These are phyloP conservation scores for Nakazawaea holstii DNA, from an alignment of 805 yeast species.

Conservation along the genomic window DNA sequence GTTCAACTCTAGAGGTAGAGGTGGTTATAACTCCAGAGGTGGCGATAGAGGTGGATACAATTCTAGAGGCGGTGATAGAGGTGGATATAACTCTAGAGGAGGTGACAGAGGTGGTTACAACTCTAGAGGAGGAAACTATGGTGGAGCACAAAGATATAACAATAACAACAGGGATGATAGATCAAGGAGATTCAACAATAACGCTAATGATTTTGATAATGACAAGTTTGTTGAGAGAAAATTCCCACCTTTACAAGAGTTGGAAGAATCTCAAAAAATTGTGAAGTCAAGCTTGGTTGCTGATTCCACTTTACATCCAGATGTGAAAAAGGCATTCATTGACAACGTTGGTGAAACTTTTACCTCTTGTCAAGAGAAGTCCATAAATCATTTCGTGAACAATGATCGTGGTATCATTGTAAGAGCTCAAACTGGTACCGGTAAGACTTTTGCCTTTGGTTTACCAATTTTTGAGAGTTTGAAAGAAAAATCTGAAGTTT, in stretches of 20 bases:
- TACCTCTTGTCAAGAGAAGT: constrained; percentile 65
- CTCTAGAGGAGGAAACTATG: background rate
- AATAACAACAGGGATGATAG: background rate
- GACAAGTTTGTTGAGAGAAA: constrained; percentile 3
- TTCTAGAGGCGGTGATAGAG: no score
- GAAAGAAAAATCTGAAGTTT: constrained; percentile 26
- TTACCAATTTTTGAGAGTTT: constrained; percentile 68
- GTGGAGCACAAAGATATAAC: background rate
- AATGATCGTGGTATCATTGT: constrained; percentile 66
- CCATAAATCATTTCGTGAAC: constrained; percentile 50
- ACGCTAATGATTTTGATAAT: background rate
- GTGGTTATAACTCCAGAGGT: background rate
- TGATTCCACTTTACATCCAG: constrained; percentile 22
- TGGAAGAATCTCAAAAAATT: constrained; percentile 5
- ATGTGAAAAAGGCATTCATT: constrained; percentile 25
- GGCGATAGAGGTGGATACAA: background rate
- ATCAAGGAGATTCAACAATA: background rate
- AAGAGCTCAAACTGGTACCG: constrained; percentile 93
- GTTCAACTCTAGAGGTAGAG: background rate
- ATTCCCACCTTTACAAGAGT: constrained; percentile 9
- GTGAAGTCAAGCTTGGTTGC: constrained; percentile 12
- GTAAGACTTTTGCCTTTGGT: constrained; percentile 87
- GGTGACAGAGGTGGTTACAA: background rate
- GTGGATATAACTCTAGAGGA: no score
- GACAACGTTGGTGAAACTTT: constrained; percentile 39